Base-by-base conservation (phyloP, 2,329 filamentous ascomycete species). In the Alternaria ethzedia region DNA sequence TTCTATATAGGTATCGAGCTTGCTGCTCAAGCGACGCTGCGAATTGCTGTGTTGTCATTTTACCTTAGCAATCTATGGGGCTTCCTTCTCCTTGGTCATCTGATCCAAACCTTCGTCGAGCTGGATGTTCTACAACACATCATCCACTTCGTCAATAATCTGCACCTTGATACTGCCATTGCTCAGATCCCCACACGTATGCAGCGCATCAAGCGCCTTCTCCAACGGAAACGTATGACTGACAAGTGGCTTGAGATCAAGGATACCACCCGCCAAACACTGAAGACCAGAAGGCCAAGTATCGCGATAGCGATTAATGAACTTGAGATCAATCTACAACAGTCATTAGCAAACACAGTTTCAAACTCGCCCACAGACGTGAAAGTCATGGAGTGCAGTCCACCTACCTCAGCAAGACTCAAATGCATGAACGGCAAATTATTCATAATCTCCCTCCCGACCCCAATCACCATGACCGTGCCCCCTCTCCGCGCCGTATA, bases 301-400 rank as follows among this genome's bases (percentile, higher is more conserved):
- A 71, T 91, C 88, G 44, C 85, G 83, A 74, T 91, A 92, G 8
- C 90, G 83, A 75, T 92, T 91, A 74, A 91, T 91, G 79, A 92
- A 92, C 41, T 86, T 87, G 25, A 92, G 81, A 68, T 91, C 84
- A 66, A 91, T 90, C 86, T 88, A 30, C 9, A 13, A 6, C 36
- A 12, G 2, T 21, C 52, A 12, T 67, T 10, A 66, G 55, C 30
- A 15, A 36, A 52, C 4, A 0, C 21, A 2, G 9, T 6, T 0
- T 9, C 13, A 12, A 15, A n/a, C 3, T 3, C 5, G 15, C 6
- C 3, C 11, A 15, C 12, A 2, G 2, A 32, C 13, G 10, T 23
- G 3, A 23, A 0, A 7, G 0, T n/a, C n/a, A 20, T 11, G 17
- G 36, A 51, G 12, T n/a, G 8, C 4, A 12, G 13, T 6, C 3